Conservation (phyloP, 2,329 filamentous ascomycete species). For the Claviceps paspali region DNA sequence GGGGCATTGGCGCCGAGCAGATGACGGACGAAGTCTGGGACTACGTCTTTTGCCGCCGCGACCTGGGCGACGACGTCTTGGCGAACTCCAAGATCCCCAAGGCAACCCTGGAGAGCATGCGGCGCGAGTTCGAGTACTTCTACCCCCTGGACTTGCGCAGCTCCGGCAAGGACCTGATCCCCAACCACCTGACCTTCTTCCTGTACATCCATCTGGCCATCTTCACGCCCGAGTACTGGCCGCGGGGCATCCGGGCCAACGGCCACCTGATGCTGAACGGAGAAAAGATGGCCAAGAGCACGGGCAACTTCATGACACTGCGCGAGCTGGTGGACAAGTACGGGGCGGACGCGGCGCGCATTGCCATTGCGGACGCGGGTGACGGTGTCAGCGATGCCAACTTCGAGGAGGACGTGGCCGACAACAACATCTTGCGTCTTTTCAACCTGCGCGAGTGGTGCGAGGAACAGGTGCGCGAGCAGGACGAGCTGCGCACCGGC, state of each 20-base stretch:
- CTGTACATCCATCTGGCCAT: slow-evolving; percentile 86
- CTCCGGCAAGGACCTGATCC: slow-evolving; percentile 84
- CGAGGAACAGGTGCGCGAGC: slow-evolving; percentile 64
- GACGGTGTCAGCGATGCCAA: slow-evolving; percentile 93
- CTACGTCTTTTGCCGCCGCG: slow-evolving; percentile 72
- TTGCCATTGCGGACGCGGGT: slow-evolving; percentile 86
- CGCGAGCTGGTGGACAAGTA: slow-evolving; percentile 79
- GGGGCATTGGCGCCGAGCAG: slow-evolving; percentile 63
- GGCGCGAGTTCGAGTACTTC: slow-evolving; percentile 90
- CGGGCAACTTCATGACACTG: slow-evolving; percentile 91
- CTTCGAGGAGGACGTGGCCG: slow-evolving; percentile 89
- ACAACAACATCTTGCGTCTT: slow-evolving; percentile 77
- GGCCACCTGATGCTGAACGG: slow-evolving; percentile 90
- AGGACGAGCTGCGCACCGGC: slow-evolving; percentile 55
- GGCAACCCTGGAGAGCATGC: slow-evolving; percentile 62
- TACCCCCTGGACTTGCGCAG: slow-evolving; percentile 83
- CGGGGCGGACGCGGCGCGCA: slow-evolving; percentile 80
- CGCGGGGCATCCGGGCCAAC: slow-evolving; percentile 70
- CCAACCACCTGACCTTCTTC: slow-evolving; percentile 91
- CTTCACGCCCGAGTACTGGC: slow-evolving; percentile 82
- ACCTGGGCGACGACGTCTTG: slow-evolving; percentile 50
- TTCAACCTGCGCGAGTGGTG: slow-evolving; percentile 79
- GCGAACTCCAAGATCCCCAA: slow-evolving; percentile 55
- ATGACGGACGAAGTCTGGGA: slow-evolving; percentile 96
- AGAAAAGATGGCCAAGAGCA: slow-evolving; percentile 97